phyloP scores from a whole-genome alignment of 2,329 filamentous ascomycete genomes.

The Chrysoporthe cubensis region DNA sequence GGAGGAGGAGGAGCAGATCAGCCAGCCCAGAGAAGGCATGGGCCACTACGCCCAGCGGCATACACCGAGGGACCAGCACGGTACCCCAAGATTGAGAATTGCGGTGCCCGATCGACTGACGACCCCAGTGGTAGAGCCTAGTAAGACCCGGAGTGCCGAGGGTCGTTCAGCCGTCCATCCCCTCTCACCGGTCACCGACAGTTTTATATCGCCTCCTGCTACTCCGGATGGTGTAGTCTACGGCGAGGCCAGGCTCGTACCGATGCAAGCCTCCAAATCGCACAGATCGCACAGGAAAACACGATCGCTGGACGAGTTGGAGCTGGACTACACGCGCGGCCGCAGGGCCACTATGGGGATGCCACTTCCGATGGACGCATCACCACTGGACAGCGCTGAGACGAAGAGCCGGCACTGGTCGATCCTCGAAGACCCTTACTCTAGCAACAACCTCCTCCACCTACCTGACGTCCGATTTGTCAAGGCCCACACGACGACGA shows the following conservation, averaged over 20 bases:
- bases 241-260: conserved; percentile 45
- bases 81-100: not conserved
- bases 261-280: conserved; percentile 38
- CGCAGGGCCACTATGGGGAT: conserved; percentile 3
- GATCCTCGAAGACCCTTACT: conserved; percentile 22
- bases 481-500: conserved; percentile 37
- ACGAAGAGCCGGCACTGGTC: conserved; percentile 25
- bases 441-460: conserved; percentile 24
- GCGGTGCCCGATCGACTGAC: conserved; percentile 31
- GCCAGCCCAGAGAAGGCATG: conserved; percentile 4
- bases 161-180: conserved; percentile 5
- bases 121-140: conserved; percentile 43
- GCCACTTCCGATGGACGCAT: not conserved
- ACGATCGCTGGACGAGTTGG: conserved; percentile 42
- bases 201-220: conserved; percentile 37
- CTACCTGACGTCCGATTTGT: conserved; percentile 36
- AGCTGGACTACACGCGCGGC: conserved; percentile 11
- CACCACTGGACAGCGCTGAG: conserved; percentile 17
- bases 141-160: conserved; percentile 28
- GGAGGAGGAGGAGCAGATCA: not conserved
- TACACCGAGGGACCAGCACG: not conserved
- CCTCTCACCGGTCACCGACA: conserved; percentile 40
- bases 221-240: conserved; percentile 44
- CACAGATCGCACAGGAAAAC: conserved; percentile 37
- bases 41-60: not conserved